Evolutionary conservation across 495 filamentous ascomycete genomes (phyloP), one percentile per base, ranked within the genome.

Genomic region (Choiromyces venosus): DNA sequence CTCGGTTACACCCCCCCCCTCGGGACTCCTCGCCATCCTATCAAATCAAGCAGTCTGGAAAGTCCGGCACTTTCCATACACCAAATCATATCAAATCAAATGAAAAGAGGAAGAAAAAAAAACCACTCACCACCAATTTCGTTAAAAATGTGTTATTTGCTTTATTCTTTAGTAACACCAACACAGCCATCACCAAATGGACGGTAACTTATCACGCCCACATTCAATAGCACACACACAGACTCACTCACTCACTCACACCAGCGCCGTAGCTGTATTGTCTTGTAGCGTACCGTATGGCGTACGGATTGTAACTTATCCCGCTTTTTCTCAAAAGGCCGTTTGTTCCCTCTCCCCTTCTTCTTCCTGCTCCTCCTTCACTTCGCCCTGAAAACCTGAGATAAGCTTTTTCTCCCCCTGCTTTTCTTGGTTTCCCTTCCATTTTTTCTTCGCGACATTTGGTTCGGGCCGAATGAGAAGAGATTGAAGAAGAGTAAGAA

Each of bases 221-320:
- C 52, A 25, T 9, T 12, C 52, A 33, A n/a, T n/a, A n/a, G n/a
- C n/a, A n/a, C n/a, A n/a, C n/a, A n/a, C n/a, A n/a, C n/a, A n/a
- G n/a, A n/a, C n/a, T n/a, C n/a, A n/a, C n/a, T n/a, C n/a, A n/a
- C n/a, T n/a, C n/a, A n/a, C n/a, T n/a, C n/a, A n/a, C n/a, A n/a
- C n/a, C n/a, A n/a, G 18, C 52, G 52, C 52, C 52, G 52, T 29
- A 25, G 25, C 52, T 61, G 52, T 33, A 29, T 29, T 29, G 9
- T 25, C 3, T n/a, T 29, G 10, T 52, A n/a, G n/a, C n/a, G n/a
- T n/a, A n/a, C n/a, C n/a, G n/a, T n/a, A n/a, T n/a, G n/a, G n/a
- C n/a, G n/a, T n/a, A n/a, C n/a, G n/a, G n/a, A 52, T 52, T 52
- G 44, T 52, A 52, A 52, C 44, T 21, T 61, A 61, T 61, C 52